phyloP scores from a whole-genome alignment of 176 grass and related monocot species.

The Hordeum marinum region DNA sequence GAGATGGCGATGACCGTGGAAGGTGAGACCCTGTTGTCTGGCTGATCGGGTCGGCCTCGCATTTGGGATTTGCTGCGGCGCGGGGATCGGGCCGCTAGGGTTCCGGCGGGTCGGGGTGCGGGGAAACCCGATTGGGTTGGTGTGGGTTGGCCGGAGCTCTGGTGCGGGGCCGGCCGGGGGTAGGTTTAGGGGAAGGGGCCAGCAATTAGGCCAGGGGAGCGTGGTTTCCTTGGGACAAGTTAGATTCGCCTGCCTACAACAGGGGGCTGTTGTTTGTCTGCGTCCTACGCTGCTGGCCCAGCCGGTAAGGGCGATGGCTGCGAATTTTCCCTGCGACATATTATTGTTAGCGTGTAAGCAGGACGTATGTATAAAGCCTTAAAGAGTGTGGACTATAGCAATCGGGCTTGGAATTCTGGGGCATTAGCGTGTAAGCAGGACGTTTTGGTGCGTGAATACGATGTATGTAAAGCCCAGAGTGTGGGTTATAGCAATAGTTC shows the following conservation, averaged over 20 bases:
- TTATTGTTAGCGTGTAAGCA: neutral
- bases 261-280: too few relatives aligned
- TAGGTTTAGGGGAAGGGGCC: neutral
- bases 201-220: neutral
- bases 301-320: too few relatives aligned
- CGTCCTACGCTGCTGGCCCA: too few relatives aligned
- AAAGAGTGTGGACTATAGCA: neutral
- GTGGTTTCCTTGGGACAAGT: too few relatives aligned
- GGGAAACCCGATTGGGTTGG: neutral
- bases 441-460: too few relatives aligned
- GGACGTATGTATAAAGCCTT: neutral
- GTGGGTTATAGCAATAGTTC: neutral
- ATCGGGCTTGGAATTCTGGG: too few relatives aligned
- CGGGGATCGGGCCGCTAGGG: slow-evolving; percentile 24
- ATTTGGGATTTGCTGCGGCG: neutral
- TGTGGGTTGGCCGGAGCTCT: neutral
- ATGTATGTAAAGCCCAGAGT: neutral
- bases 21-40: slow-evolving; percentile 17
- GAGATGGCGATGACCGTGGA: slow-evolving; percentile 77
- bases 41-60: neutral
- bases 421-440: neutral
- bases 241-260: too few relatives aligned
- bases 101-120: neutral
- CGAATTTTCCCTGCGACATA: too few relatives aligned
- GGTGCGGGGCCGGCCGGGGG: neutral